phyloP scores from a whole-genome alignment of 2,329 filamentous ascomycete genomes.

The Arthrobotrys sinensis region DNA sequence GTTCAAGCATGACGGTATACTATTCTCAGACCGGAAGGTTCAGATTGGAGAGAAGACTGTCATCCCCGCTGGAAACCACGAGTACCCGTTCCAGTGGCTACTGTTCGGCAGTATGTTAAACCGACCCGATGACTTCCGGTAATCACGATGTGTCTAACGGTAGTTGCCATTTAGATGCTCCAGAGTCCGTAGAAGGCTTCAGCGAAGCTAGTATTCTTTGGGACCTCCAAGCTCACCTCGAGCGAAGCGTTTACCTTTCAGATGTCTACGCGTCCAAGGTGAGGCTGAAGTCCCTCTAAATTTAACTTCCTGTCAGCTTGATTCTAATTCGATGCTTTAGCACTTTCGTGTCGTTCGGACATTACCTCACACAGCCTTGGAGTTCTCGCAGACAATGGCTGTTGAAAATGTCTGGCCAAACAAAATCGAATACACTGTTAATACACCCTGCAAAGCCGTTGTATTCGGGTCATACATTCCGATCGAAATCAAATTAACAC shows the following conservation, averaged over 20 bases:
- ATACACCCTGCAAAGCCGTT: conserved; percentile 92
- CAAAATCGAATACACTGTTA: conserved; percentile 96
- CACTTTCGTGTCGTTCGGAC: conserved; percentile 84
- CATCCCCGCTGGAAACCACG: conserved; percentile 82
- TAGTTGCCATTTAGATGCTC: conserved; percentile 64
- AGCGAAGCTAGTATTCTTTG: conserved; percentile 90
- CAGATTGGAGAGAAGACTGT: conserved; percentile 72
- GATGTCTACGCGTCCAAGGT: conserved; percentile 83
- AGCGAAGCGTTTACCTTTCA: conserved; percentile 87
- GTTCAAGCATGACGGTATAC: conserved; percentile 79
- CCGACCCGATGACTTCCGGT: conserved; percentile 66
- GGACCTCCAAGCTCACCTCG: conserved; percentile 89
- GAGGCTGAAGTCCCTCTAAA: conserved; percentile 40
- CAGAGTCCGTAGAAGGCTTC: conserved; percentile 93
- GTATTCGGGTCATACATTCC: conserved; percentile 91
- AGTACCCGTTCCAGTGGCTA: conserved; percentile 83
- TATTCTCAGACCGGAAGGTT: conserved; percentile 69
- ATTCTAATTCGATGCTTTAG: conserved; percentile 61
- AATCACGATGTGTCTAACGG: conserved; percentile 20
- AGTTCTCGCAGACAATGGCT: conserved; percentile 89
- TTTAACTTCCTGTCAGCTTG: conserved; percentile 6
- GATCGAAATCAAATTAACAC: conserved; percentile 88
- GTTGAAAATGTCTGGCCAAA: conserved; percentile 98
- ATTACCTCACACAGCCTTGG: conserved; percentile 80
- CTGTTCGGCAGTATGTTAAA: conserved; percentile 76